Percentiles rank a stretch among this genome's conserved stretches.
phyloP scores from a whole-genome alignment of 2,329 filamentous ascomycete genomes.

The Talaromyces sp. region DNA sequence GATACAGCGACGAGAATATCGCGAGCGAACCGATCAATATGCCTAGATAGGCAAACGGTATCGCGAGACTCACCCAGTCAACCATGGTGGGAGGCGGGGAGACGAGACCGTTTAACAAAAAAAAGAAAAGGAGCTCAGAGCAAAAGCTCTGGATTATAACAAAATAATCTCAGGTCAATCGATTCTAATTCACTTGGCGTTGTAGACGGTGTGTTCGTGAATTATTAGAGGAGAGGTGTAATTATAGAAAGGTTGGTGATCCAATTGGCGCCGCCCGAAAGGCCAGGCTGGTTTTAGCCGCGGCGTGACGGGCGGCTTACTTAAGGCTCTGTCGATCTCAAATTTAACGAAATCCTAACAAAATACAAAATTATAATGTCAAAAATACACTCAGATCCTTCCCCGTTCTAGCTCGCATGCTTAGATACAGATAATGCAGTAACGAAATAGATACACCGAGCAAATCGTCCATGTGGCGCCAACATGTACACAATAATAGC shows the following conservation, averaged over 20 bases:
- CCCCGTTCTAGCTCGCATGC: not conserved
- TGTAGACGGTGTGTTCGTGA: not conserved
- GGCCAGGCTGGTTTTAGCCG: conserved; percentile 25
- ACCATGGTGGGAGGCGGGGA: conserved; percentile 41
- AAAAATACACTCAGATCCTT: not conserved
- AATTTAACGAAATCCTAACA: not conserved
- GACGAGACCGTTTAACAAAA: conserved; percentile 1
- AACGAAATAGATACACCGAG: not conserved
- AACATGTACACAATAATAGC: conserved; percentile 14
- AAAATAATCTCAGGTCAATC: not conserved
- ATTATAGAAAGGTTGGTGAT: not conserved
- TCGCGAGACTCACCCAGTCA: conserved; percentile 78
- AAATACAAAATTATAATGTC: not conserved
- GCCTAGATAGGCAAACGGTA: conserved; percentile 84
- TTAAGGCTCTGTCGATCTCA: not conserved
- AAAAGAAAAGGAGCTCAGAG: not conserved
- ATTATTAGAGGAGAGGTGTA: not conserved
- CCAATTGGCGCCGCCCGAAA: conserved; percentile 15
- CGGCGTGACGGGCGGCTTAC: not conserved
- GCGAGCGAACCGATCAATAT: conserved; percentile 84
- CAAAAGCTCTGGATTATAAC: not conserved
- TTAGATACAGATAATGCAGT: not conserved
- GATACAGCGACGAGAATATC: conserved; percentile 89
- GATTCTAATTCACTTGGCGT: not conserved
- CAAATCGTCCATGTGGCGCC: not conserved